phyloP scores from a whole-genome alignment of 495 filamentous ascomycete genomes.

The Aspergillus indologenus region DNA sequence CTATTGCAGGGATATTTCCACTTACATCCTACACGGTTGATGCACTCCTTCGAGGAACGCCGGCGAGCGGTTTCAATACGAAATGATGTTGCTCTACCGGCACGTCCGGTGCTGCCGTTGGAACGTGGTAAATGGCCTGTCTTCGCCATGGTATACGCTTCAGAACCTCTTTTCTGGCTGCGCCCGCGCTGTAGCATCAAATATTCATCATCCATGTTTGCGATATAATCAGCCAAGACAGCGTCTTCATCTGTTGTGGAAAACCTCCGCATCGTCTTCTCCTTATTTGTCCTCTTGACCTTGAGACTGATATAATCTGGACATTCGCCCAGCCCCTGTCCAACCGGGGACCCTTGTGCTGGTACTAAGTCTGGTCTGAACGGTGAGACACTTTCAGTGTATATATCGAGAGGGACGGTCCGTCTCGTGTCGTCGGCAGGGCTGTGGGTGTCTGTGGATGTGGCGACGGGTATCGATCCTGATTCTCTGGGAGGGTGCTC shows the following conservation, averaged over 20 bases:
- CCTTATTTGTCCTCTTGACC: neutral
- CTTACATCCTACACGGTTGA: neutral
- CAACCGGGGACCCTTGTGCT: neutral
- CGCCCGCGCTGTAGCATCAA: neutral
- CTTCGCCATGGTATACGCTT: neutral
- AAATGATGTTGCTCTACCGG: neutral
- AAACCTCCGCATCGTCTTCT: neutral
- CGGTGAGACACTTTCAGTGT: no score
- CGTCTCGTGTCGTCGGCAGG: neutral
- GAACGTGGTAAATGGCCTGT: neutral
- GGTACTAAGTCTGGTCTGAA: no score
- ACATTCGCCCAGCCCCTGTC: neutral
- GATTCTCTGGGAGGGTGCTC: neutral
- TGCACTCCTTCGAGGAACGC: neutral
- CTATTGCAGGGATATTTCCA: neutral
- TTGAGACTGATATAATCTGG: neutral
- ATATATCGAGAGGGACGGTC: no score
- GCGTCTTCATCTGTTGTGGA: slow-evolving; percentile 46
- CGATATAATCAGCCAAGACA: slow-evolving; percentile 70
- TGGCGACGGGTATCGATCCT: neutral
- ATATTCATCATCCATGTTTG: slow-evolving; percentile 54
- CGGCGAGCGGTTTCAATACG: neutral
- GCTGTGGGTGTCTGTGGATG: neutral
- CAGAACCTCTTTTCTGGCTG: slow-evolving; percentile 3
- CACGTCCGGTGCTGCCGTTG: neutral